Percentiles rank a stretch among this genome's conserved stretches.
These are phyloP conservation scores for Colletotrichum sp. DNA, from an alignment of 2,329 filamentous ascomycete genomes.

Conservation along the genomic window DNA sequence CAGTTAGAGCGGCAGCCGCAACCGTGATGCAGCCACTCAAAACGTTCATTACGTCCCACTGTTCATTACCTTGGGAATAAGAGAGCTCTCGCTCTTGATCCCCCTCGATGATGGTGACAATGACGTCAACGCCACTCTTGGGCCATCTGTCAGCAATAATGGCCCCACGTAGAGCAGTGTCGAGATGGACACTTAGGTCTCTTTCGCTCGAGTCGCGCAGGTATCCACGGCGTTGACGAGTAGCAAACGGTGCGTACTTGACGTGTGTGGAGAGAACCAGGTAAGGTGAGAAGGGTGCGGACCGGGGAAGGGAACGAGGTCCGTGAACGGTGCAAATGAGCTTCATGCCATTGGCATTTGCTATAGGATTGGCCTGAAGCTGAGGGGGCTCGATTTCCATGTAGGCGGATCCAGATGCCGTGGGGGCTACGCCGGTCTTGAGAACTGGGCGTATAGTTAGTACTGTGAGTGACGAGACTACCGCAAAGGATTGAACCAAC, in stretches of 20 bases:
- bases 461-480: not conserved
- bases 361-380: conserved; percentile 36
- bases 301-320: conserved; percentile 86
- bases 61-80: conserved; percentile 59
- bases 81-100: conserved; percentile 75
- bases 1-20: conserved; percentile 88
- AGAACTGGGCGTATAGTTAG: conserved; percentile 66
- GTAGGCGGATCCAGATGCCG: conserved; percentile 92
- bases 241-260: conserved; percentile 96
- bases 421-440: conserved; percentile 90
- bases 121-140: conserved; percentile 97
- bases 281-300: conserved; percentile 89
- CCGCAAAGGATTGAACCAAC: conserved; percentile 55
- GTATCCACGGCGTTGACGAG: conserved; percentile 81
- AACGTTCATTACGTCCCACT: conserved; percentile 91
- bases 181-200: conserved; percentile 88
- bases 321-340: conserved; percentile 93
- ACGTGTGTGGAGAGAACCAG: conserved; percentile 91
- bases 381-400: conserved; percentile 67
- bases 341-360: conserved; percentile 75
- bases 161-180: conserved; percentile 86
- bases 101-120: conserved; percentile 91
- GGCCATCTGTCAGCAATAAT: conserved; percentile 96
- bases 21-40: conserved; percentile 92
- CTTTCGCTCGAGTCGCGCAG: conserved; percentile 85